phyloP scores from a whole-genome alignment of 2,329 filamentous ascomycete species.

The Colletotrichum coccodes region DNA sequence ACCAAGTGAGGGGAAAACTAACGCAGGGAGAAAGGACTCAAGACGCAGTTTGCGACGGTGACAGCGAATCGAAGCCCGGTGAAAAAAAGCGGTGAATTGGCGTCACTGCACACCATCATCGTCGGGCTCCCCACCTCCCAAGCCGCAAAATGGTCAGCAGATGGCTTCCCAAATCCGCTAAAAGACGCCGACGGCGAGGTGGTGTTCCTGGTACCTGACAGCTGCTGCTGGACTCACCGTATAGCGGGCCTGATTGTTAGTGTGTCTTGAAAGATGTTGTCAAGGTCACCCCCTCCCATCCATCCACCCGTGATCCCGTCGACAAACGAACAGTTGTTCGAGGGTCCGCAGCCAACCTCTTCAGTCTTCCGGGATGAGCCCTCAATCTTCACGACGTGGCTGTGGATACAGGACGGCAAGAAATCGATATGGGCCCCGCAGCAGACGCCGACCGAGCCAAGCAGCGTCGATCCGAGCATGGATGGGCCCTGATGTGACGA shows the following conservation, averaged over 20 bases:
- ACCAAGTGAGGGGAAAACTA: slow-evolving; percentile 1
- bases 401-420: neutral
- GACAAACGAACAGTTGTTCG: neutral
- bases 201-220: slow-evolving; percentile 18
- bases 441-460: neutral
- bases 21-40: slow-evolving; percentile 21
- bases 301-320: neutral
- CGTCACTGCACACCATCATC: slow-evolving; percentile 16
- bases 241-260: neutral
- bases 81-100: slow-evolving; percentile 33
- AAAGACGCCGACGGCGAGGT: neutral
- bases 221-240: neutral
- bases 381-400: slow-evolving; percentile 1
- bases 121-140: neutral
- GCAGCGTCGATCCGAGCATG: slow-evolving; percentile 23
- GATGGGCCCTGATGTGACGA: slow-evolving; percentile 8
- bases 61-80: slow-evolving; percentile 22
- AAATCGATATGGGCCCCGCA: slow-evolving; percentile 2
- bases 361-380: neutral
- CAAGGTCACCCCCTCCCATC: neutral
- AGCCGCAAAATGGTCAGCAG: slow-evolving; percentile 28
- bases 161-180: slow-evolving; percentile 10
- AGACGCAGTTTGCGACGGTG: slow-evolving; percentile 15
- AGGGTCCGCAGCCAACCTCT: neutral
- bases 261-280: neutral